These are phyloP conservation scores for Phytophthora nicotianae DNA, from an alignment of 352 stramenopile genomes.

Conservation along the genomic window DNA sequence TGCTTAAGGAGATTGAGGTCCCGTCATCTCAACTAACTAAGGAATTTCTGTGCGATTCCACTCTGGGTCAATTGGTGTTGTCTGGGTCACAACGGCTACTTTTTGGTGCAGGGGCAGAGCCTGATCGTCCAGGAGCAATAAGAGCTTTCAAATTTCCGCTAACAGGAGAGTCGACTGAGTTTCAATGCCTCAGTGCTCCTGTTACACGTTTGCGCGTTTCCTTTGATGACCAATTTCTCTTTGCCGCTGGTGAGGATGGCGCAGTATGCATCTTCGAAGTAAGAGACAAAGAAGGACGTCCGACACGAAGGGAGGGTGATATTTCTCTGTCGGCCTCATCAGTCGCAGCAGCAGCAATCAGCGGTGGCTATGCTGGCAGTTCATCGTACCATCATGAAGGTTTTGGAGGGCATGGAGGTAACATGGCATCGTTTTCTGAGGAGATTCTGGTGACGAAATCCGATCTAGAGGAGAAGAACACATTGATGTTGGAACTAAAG, in stretches of 20 bases:
- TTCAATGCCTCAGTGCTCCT: conserved; percentile 77
- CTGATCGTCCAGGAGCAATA: conserved; percentile 75
- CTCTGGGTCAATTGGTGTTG: conserved; percentile 87
- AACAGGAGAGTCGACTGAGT: conserved; percentile 89
- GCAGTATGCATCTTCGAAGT: conserved; percentile 89
- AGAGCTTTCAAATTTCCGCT: conserved; percentile 92
- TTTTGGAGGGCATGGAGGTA: conserved; percentile 20
- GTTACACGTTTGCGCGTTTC: conserved; percentile 87
- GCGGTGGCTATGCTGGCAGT: conserved; percentile 15
- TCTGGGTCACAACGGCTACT: conserved; percentile 87
- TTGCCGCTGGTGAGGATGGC: conserved; percentile 90
- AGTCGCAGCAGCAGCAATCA: conserved; percentile 11
- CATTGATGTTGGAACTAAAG: conserved; percentile 92
- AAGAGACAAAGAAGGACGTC: conserved; percentile 83
- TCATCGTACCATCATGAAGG: conserved; percentile 25
- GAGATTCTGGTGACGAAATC: conserved; percentile 90
- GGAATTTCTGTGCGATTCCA: conserved; percentile 78
- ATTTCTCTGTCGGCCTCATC: conserved; percentile 14
- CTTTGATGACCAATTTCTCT: conserved; percentile 89
- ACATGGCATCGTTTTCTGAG: conserved; percentile 55
- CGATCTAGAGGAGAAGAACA: conserved; percentile 93
- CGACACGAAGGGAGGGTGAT: conserved; percentile 37
- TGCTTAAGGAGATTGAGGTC: conserved; percentile 92
- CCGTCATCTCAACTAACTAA: conserved; percentile 76
- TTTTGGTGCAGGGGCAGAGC: conserved; percentile 85